Evolutionary conservation across 169 alveolate species (phyloP).

Genomic region (Toxoplasma gondii): DNA sequence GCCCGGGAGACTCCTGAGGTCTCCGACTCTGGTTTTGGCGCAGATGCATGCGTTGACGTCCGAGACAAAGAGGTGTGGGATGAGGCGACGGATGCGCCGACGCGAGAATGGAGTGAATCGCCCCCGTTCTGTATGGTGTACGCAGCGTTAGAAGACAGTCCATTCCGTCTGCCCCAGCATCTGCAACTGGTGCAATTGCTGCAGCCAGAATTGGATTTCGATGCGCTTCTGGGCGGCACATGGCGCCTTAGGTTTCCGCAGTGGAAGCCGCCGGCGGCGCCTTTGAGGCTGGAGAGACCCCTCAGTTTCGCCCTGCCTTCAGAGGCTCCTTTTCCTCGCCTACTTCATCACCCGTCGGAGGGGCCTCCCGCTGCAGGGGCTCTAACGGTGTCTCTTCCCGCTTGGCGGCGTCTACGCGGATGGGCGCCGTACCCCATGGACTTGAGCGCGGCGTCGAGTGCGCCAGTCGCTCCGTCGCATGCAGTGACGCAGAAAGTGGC

Average conservation of each 20-base stretch:
- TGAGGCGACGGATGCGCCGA: neutral
- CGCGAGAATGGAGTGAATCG: neutral
- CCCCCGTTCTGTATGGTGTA: conserved; percentile 51
- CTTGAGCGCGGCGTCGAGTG: neutral
- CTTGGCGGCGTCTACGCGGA: conserved; percentile 19
- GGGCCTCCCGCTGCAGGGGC: conserved; percentile 47
- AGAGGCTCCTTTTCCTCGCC: conserved; percentile 20
- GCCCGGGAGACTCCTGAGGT: too few species aligned
- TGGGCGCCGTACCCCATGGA: conserved; percentile 48
- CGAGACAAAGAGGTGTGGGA: neutral
- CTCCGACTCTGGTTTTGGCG: too few species aligned
- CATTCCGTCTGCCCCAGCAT: neutral
- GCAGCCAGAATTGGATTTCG: conserved; percentile 54
- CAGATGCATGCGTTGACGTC: neutral
- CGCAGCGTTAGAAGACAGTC: neutral
- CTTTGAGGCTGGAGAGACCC: neutral
- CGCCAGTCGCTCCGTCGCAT: neutral
- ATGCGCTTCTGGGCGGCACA: neutral
- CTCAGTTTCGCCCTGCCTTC: neutral
- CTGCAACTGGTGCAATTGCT: neutral
- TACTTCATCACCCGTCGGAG: conserved; percentile 54
- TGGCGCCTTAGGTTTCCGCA: neutral
- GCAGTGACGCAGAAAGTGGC: neutral
- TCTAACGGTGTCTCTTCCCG: neutral
- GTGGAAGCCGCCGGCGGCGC: conserved; percentile 11